Conservation (phyloP, 306 rosid species). For the Lathyrus oleraceus region DNA sequence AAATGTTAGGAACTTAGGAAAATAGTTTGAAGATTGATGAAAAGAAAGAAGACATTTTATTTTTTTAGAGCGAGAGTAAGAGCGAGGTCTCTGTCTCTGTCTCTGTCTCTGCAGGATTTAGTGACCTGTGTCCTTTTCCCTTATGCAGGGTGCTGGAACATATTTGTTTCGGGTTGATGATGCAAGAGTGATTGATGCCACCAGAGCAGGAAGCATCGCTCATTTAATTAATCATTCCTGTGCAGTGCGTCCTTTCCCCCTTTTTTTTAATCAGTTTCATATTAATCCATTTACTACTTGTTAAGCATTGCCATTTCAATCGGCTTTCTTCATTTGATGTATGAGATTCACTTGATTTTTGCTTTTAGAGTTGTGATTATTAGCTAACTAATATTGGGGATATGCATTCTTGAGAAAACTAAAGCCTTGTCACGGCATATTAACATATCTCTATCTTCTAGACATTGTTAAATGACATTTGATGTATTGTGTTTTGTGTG, state of each 20-base stretch:
- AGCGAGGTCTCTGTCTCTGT: background rate
- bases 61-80: background rate
- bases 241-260: slow-evolving; percentile 60
- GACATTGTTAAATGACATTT: slow-evolving; percentile 16
- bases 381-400: slow-evolving; percentile 19
- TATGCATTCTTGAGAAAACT: slow-evolving; percentile 34
- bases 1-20: background rate
- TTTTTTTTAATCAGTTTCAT: slow-evolving; percentile 28
- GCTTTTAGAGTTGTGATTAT: background rate
- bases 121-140: slow-evolving; percentile 37
- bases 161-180: slow-evolving; percentile 97
- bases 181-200: slow-evolving; percentile 95
- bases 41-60: background rate
- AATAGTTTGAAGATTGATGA: background rate
- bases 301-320: slow-evolving; percentile 21
- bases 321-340: slow-evolving; percentile 15
- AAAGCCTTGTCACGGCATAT: background rate
- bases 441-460: background rate
- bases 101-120: slow-evolving; percentile 20
- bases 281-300: slow-evolving; percentile 23
- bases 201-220: slow-evolving; percentile 98
- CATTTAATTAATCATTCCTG: slow-evolving; percentile 99
- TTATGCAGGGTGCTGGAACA: slow-evolving; percentile 97
- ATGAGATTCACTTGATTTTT: slow-evolving; percentile 26
- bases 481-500: background rate